These are phyloP conservation scores for Ophiostoma sp. DNA, from an alignment of 2,329 filamentous ascomycete species.

Conservation along the genomic window DNA sequence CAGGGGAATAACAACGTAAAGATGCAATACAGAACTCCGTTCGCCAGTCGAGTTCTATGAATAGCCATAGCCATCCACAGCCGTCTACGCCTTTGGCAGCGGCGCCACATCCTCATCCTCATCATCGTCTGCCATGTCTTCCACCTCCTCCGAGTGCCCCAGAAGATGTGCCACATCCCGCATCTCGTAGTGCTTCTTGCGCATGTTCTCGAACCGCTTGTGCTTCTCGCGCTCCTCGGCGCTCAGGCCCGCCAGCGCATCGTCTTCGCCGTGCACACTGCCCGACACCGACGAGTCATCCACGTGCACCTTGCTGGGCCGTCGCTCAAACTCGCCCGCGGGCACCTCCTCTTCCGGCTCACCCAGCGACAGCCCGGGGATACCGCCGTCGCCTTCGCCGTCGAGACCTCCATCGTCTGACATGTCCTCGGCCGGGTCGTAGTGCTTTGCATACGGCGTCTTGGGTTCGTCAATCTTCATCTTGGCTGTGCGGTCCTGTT, in stretches of 20 bases:
- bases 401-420: conserved; percentile 74
- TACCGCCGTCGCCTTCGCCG: conserved; percentile 67
- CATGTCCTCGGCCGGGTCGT: conserved; percentile 83
- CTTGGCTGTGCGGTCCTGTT: conserved; percentile 88
- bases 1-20: background rate
- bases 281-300: conserved; percentile 39
- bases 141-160: conserved; percentile 64
- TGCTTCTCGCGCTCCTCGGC: conserved; percentile 86
- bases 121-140: conserved; percentile 54
- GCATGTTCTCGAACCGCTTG: conserved; percentile 78
- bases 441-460: conserved; percentile 89
- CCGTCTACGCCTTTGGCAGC: conserved; percentile 14
- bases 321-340: conserved; percentile 41
- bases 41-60: background rate
- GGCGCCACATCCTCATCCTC: conserved; percentile 38
- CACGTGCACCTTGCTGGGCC: conserved; percentile 73
- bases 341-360: conserved; percentile 76
- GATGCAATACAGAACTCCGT: background rate
- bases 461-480: conserved; percentile 99
- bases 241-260: conserved; percentile 50
- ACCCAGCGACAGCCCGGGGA: conserved; percentile 84
- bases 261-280: conserved; percentile 50
- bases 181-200: conserved; percentile 99
- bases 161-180: conserved; percentile 83
- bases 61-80: too few species aligned